These are phyloP conservation scores for Telopea speciosissima DNA, from an alignment of 177 flowering plant species.

Conservation along the genomic window DNA sequence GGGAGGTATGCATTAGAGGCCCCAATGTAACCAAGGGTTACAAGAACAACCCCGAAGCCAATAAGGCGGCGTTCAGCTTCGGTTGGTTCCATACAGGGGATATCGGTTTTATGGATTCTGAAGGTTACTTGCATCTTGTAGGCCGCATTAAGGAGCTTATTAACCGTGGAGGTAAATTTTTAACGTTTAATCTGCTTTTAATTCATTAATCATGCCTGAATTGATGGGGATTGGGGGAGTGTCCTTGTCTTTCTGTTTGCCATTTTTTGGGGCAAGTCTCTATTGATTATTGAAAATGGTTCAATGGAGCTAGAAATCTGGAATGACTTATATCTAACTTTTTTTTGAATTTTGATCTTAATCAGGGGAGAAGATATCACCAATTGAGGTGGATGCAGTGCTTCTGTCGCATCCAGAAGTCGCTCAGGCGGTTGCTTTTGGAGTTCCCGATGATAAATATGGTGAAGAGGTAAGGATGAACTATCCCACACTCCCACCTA, in stretches of 20 bases:
- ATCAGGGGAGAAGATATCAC: slow-evolving; percentile 93
- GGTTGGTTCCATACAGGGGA: slow-evolving; percentile 99
- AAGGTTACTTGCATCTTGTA: slow-evolving; percentile 84
- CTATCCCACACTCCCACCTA: no score
- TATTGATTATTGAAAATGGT: not conserved
- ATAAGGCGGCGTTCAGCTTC: slow-evolving; percentile 56
- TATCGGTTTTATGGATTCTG: slow-evolving; percentile 65
- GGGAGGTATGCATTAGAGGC: slow-evolving; percentile 93
- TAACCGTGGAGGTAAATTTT: slow-evolving; percentile 83
- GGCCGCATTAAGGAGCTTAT: slow-evolving; percentile 97
- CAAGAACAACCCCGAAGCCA: slow-evolving; percentile 82
- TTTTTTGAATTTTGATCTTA: not conserved
- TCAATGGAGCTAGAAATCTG: not conserved
- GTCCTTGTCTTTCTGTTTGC: not conserved
- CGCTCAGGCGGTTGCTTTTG: slow-evolving; percentile 80
- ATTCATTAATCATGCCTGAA: no score
- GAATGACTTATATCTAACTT: not conserved
- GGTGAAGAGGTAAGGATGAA: slow-evolving; percentile 82
- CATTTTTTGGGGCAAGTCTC: not conserved
- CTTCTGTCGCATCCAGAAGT: slow-evolving; percentile 75
- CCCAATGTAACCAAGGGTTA: slow-evolving; percentile 84
- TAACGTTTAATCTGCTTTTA: no score
- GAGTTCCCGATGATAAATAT: slow-evolving; percentile 94
- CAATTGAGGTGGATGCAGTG: slow-evolving; percentile 85
- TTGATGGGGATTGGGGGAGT: no score